Evolutionary conservation across 1,284 basidiomycete genomes (phyloP).

Genomic region (Ustilago trichophora): DNA sequence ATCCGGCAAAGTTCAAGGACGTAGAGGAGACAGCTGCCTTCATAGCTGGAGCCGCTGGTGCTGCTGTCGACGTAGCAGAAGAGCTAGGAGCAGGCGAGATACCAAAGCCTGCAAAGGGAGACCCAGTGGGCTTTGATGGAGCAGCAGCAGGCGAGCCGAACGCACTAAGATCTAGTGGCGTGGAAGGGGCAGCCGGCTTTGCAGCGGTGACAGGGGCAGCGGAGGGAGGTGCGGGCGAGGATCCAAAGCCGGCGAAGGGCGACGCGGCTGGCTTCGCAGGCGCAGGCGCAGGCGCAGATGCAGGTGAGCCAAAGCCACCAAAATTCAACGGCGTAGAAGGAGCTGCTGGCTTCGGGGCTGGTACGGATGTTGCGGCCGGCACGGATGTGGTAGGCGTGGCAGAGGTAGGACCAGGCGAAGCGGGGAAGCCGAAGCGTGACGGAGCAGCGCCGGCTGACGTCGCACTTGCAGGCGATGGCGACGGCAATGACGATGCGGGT

Average conservation of each 20-base stretch:
- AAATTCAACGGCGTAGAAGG: neutral
- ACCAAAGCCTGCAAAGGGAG: slow-evolving; percentile 11
- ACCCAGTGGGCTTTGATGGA: slow-evolving; percentile 6
- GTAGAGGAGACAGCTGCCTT: slow-evolving; percentile 9
- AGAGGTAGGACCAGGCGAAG: slow-evolving; percentile 9
- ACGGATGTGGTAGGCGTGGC: neutral
- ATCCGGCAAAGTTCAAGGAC: slow-evolving; percentile 11
- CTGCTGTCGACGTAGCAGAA: neutral
- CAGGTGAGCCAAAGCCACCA: slow-evolving; percentile 7
- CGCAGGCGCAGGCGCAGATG: slow-evolving; percentile 2
- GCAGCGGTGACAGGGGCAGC: neutral
- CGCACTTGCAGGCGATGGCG: slow-evolving; percentile 2
- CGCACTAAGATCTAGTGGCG: neutral
- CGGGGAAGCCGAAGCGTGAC: slow-evolving; percentile 10
- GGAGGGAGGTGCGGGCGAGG: neutral
- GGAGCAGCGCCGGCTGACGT: slow-evolving; percentile 2
- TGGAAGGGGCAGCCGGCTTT: neutral
- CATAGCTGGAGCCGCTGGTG: neutral
- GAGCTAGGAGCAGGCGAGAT: neutral
- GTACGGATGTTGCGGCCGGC: neutral
- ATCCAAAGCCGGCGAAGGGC: slow-evolving; percentile 2
- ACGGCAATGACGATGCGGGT: slow-evolving; percentile 4
- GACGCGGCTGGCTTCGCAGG: neutral
- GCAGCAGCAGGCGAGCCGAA: slow-evolving; percentile 7
- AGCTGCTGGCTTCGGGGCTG: neutral